Conservation (phyloP, 768 basidiomycete species). For the Panellus pusillus region DNA sequence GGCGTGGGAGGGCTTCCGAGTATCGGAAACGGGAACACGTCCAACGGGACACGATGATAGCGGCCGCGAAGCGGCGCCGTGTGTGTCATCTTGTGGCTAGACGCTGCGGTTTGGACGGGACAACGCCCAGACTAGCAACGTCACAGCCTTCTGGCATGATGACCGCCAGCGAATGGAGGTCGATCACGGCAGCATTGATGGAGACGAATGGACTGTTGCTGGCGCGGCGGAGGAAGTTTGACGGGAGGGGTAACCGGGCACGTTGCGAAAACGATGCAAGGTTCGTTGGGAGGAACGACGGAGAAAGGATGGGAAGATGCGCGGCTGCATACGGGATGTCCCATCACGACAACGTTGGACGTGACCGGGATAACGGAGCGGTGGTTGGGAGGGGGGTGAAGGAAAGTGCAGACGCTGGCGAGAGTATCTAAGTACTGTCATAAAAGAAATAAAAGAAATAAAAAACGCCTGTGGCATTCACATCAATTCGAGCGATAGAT, state of each 20-base stretch:
- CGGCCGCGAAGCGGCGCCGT: neutral
- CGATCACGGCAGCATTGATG: constrained; percentile 18
- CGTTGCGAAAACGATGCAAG: constrained; percentile 1
- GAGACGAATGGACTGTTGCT: constrained; percentile 5
- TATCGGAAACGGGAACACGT: constrained; percentile 1
- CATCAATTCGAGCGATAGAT: constrained; percentile 27
- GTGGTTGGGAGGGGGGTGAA: neutral
- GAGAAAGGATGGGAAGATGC: neutral
- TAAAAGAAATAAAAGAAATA: too few relatives aligned
- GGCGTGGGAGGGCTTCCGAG: constrained; percentile 16
- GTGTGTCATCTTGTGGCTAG: constrained; percentile 18
- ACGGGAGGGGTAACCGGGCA: constrained; percentile 2
- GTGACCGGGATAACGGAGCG: neutral
- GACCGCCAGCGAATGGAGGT: constrained; percentile 17
- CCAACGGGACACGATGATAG: constrained; percentile 16
- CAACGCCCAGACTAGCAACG: constrained; percentile 18
- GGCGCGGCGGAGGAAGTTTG: constrained; percentile 12
- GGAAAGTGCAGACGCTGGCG: too few relatives aligned
- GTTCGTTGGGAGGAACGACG: constrained; percentile 58
- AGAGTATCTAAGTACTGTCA: too few relatives aligned
- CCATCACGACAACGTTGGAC: constrained; percentile 2
- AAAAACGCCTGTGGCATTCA: too few relatives aligned
- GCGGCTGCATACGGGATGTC: constrained; percentile 6
- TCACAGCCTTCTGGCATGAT: constrained; percentile 20
- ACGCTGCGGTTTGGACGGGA: neutral